Percentiles rank a stretch among this genome's conserved stretches.
Conservation (phyloP, 2,329 filamentous ascomycete genomes). For the Xylariomycetidae sp. region DNA sequence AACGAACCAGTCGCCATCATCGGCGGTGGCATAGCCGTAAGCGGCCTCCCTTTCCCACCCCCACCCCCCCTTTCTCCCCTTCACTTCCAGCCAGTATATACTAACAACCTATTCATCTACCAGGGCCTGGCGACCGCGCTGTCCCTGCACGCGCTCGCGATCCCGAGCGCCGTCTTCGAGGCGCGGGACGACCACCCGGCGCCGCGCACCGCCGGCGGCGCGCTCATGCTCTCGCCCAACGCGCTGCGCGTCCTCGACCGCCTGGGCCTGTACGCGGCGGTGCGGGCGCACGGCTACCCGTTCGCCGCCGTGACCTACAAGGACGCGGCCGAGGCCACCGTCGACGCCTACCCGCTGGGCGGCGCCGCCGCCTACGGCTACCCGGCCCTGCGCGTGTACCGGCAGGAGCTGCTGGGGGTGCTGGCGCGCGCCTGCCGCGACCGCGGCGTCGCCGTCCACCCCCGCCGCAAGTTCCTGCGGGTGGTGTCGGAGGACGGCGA, state of each 20-base stretch:
- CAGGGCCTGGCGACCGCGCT: conserved; percentile 49
- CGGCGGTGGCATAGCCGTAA: conserved; percentile 11
- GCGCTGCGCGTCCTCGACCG: conserved; percentile 47
- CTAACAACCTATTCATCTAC: not conserved
- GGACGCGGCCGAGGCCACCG: conserved; percentile 24
- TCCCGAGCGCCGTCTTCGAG: conserved; percentile 42
- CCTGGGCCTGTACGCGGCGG: conserved; percentile 40
- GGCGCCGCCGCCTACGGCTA: conserved; percentile 33
- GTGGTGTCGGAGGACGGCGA: conserved; percentile 23
- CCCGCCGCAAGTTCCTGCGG: conserved; percentile 40
- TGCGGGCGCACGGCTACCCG: conserved; percentile 40
- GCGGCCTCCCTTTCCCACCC: not conserved
- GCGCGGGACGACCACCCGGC: conserved; percentile 23
- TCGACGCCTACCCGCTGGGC: conserved; percentile 31
- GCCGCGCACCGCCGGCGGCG: conserved; percentile 42
- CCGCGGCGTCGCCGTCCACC: conserved; percentile 36
- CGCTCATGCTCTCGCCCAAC: conserved; percentile 55
- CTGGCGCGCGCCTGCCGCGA: conserved; percentile 35
- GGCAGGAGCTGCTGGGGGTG: conserved; percentile 43
- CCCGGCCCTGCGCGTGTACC: conserved; percentile 46
- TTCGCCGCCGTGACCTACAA: conserved; percentile 45
- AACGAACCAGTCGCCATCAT: conserved; percentile 11
- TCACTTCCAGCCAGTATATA: not conserved
- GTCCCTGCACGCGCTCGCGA: conserved; percentile 43
- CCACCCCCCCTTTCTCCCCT: no score